These are phyloP conservation scores for Monosporascus sp. DNA, from an alignment of 2,329 filamentous ascomycete species.

Conservation along the genomic window DNA sequence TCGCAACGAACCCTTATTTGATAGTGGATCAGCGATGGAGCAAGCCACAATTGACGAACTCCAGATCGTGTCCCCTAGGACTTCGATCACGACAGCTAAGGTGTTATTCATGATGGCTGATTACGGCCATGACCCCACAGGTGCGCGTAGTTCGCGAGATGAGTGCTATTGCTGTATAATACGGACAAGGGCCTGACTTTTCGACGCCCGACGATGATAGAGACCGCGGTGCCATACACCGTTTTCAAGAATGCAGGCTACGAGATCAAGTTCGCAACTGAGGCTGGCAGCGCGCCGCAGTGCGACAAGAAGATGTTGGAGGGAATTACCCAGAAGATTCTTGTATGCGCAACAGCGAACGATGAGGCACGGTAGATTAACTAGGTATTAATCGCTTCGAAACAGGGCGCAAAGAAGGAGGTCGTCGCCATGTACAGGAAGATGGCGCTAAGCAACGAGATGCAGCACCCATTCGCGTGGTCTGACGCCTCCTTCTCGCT, in stretches of 20 bases:
- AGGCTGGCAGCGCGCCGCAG: constrained; percentile 38
- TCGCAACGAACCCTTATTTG: background rate
- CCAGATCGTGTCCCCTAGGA: constrained; percentile 15
- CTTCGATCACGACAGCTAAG: constrained; percentile 23
- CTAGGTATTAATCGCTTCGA: constrained; percentile 1
- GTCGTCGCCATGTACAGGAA: constrained; percentile 36
- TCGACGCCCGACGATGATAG: constrained; percentile 22
- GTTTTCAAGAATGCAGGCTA: constrained; percentile 44
- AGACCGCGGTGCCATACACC: constrained; percentile 44
- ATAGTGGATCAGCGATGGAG: background rate
- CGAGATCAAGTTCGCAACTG: constrained; percentile 44
- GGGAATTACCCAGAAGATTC: constrained; percentile 43
- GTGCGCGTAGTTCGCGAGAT: constrained; percentile 22
- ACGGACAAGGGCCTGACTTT: background rate
- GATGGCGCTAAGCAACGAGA: constrained; percentile 38
- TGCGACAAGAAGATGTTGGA: constrained; percentile 47
- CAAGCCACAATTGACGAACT: constrained; percentile 20
- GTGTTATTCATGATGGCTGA: constrained; percentile 47
- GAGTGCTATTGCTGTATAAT: too few relatives aligned
- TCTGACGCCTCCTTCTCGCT: constrained; percentile 37
- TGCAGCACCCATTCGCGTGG: constrained; percentile 41
- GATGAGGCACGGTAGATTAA: background rate
- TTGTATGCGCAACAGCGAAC: constrained; percentile 28
- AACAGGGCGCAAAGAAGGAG: constrained; percentile 38
- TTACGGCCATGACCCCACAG: constrained; percentile 51